Conservation (phyloP, 1,284 basidiomycete species). For the Coniferiporia weirii region DNA sequence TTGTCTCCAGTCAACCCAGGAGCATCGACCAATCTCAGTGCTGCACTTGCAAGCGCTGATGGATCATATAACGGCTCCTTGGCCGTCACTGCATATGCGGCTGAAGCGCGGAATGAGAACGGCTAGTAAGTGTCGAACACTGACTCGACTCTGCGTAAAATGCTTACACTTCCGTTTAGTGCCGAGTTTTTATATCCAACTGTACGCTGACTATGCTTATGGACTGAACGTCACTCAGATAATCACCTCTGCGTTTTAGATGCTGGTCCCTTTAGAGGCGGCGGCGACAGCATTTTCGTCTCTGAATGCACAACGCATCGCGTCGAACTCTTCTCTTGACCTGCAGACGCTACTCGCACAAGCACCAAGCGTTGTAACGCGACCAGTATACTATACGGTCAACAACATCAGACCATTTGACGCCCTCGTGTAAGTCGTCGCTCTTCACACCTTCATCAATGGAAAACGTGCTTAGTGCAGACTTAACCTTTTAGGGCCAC, state of each 20-base stretch:
- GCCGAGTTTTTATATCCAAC: too few species aligned
- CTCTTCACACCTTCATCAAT: neutral
- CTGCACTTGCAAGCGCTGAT: conserved; percentile 28
- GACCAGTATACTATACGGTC: conserved; percentile 46
- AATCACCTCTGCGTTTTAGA: conserved; percentile 19
- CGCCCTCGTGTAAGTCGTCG: conserved; percentile 45
- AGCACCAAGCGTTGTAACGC: conserved; percentile 55
- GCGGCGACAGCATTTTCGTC: conserved; percentile 35
- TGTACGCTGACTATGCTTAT: too few species aligned
- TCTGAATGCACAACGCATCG: conserved; percentile 6
- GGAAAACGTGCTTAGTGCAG: neutral
- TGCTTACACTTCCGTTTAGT: too few species aligned
- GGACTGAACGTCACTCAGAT: too few species aligned
- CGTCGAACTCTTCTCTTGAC: conserved; percentile 30
- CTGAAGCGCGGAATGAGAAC: conserved; percentile 37
- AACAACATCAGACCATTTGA: conserved; percentile 64
- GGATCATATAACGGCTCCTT: conserved; percentile 31
- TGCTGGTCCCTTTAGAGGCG: neutral
- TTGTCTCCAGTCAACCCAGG: conserved; percentile 35
- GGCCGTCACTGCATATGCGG: conserved; percentile 33
- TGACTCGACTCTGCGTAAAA: neutral
- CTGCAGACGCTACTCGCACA: conserved; percentile 34
- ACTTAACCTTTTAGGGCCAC: conserved; percentile 44
- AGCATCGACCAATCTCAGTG: conserved; percentile 30
- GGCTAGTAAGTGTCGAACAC: conserved; percentile 37